Evolutionary conservation across 345 rosid species (phyloP).

Genomic region (Clarkia xantiana): DNA sequence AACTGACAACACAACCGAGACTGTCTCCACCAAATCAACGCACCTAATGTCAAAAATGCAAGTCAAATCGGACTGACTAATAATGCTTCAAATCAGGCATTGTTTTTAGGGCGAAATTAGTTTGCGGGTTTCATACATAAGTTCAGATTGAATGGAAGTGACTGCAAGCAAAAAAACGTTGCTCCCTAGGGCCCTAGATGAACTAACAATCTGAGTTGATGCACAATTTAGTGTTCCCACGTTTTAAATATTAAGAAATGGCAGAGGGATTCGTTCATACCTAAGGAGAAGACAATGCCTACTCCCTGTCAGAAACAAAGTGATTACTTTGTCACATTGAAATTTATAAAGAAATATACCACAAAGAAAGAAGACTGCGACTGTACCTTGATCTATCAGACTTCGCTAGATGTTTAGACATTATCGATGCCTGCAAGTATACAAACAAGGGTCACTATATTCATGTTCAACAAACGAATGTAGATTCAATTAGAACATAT

Average conservation of each 20-base stretch:
- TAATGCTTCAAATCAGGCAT: too few species aligned
- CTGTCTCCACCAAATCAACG: too few species aligned
- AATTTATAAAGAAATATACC: background rate
- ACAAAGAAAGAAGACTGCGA: slow-evolving; percentile 1
- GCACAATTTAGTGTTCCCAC: too few species aligned
- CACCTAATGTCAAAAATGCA: too few species aligned
- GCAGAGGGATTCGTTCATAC: slow-evolving; percentile 16
- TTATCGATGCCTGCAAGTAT: slow-evolving; percentile 66
- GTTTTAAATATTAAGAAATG: background rate
- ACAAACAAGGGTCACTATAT: background rate
- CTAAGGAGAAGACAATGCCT: slow-evolving; percentile 44
- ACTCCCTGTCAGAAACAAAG: slow-evolving; percentile 43
- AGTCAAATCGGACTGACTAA: too few species aligned
- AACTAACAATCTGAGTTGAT: background rate
- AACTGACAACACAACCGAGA: too few species aligned
- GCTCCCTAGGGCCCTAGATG: too few species aligned
- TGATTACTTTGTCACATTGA: slow-evolving; percentile 5
- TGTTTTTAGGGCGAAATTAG: too few species aligned
- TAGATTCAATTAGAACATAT: too few species aligned
- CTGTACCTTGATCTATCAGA: slow-evolving; percentile 64
- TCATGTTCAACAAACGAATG: background rate
- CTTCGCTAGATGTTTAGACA: slow-evolving; percentile 79
- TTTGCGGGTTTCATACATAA: too few species aligned
- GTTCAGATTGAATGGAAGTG: too few species aligned
- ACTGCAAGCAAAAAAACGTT: too few species aligned